Evolutionary conservation across 176 grass and related monocot species (phyloP).

Genomic region (Triticum dicoccoides): DNA sequence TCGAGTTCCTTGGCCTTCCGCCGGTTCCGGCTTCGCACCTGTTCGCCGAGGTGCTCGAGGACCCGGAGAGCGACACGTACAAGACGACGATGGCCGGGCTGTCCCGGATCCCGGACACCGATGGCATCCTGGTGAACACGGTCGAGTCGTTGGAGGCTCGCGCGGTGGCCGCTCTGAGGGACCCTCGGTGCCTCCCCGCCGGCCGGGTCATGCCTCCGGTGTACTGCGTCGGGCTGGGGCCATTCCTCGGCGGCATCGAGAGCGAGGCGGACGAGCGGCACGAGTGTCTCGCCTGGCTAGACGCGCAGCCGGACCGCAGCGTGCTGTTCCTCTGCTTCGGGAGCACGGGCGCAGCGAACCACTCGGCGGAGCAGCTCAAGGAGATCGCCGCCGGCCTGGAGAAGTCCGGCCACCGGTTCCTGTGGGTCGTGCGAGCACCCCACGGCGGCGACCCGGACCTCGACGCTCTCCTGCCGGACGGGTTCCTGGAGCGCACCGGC

Average conservation of each 20-base stretch:
- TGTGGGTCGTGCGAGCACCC: conserved; percentile 43
- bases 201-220: conserved; percentile 18
- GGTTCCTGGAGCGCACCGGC: conserved; percentile 31
- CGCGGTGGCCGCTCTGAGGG: conserved; percentile 17
- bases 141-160: conserved; percentile 36
- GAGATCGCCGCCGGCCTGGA: conserved; percentile 46
- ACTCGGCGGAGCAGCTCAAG: conserved; percentile 26
- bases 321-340: conserved; percentile 44
- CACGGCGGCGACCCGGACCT: not conserved
- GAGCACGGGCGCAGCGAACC: not conserved
- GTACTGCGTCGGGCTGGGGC: conserved; percentile 41
- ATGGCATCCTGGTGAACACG: conserved; percentile 38
- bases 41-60: not conserved
- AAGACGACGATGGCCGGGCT: not conserved
- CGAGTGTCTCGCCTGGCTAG: conserved; percentile 25
- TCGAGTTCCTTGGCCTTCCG: conserved; percentile 37
- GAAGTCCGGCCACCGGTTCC: conserved; percentile 38
- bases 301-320: not conserved
- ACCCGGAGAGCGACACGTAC: conserved; percentile 15
- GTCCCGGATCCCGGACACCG: not conserved
- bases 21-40: conserved; percentile 39
- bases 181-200: conserved; percentile 3
- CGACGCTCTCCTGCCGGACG: not conserved
- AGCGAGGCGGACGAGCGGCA: not conserved
- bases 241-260: not conserved